These are phyloP conservation scores for Pseudogymnoascus sp. DNA, from an alignment of 2,329 filamentous ascomycete species.

Conservation along the genomic window DNA sequence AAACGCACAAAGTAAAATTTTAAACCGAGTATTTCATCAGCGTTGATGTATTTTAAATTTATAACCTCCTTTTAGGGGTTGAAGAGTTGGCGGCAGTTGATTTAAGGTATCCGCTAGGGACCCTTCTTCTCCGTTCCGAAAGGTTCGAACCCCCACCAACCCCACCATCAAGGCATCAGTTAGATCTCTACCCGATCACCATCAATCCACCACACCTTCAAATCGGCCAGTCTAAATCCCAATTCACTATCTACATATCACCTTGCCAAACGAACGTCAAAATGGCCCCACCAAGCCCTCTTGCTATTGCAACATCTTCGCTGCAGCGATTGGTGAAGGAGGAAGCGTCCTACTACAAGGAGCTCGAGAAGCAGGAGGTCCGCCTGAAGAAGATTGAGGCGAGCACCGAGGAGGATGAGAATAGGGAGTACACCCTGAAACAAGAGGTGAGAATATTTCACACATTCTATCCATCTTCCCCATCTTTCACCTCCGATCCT, in stretches of 20 bases:
- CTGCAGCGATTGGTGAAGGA: slow-evolving; percentile 85
- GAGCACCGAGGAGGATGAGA: slow-evolving; percentile 55
- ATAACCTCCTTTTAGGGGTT: not conserved
- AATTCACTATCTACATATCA: not conserved
- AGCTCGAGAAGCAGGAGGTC: slow-evolving; percentile 66
- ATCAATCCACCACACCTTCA: not conserved
- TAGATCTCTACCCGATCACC: not conserved
- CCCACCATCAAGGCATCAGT: not conserved
- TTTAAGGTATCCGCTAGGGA: not conserved
- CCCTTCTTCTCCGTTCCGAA: slow-evolving; percentile 4
- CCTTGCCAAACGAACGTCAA: not conserved
- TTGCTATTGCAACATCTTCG: slow-evolving; percentile 71
- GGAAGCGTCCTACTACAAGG: slow-evolving; percentile 81
- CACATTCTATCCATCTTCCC: not conserved
- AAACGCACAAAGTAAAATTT: not conserved
- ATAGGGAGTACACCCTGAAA: slow-evolving; percentile 69
- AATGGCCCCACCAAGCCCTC: slow-evolving; percentile 70
- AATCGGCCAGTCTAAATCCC: not conserved
- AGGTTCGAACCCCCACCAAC: not conserved
- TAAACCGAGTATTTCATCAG: not conserved
- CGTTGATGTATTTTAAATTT: not conserved
- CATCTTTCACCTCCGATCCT: not conserved
- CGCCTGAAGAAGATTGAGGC: slow-evolving; percentile 53
- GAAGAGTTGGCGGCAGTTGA: not conserved
- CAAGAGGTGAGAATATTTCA: slow-evolving; percentile 61